Evolutionary conservation across 78 protist genomes (phyloP).

Genomic region (Guillardia theta): DNA sequence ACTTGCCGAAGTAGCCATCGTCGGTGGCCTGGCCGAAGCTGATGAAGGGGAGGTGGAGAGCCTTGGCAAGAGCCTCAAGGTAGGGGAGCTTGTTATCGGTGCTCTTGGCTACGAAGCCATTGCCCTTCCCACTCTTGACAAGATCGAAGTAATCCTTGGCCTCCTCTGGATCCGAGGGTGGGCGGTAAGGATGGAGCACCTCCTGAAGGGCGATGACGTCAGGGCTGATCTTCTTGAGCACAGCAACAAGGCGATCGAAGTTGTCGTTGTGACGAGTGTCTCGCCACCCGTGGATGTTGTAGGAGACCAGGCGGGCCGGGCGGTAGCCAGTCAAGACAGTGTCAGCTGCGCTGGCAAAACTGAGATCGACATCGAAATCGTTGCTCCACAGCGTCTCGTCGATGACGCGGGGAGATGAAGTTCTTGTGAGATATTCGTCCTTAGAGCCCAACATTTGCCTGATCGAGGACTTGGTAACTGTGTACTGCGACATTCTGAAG

Average conservation of each 20-base stretch:
- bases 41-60: background rate
- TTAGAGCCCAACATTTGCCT: no score
- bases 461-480: background rate
- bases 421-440: background rate
- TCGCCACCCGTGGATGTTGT: slow-evolving; percentile 42
- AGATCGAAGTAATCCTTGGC: background rate
- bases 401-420: background rate
- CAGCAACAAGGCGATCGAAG: background rate
- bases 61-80: background rate
- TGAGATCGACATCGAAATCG: no score
- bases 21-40: background rate
- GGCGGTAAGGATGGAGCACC: background rate
- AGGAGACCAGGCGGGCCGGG: background rate
- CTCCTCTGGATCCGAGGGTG: background rate
- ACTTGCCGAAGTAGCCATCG: slow-evolving; percentile 5
- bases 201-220: slow-evolving; percentile 25
- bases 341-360: no score
- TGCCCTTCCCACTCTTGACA: background rate
- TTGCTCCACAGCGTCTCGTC: no score
- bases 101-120: background rate
- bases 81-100: background rate
- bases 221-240: background rate
- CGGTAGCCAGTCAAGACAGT: no score
- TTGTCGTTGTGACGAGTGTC: background rate
- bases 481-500: background rate